Evolutionary conservation across 2,329 filamentous ascomycete species (phyloP).

Genomic region (Hansfordia pulvinata): DNA sequence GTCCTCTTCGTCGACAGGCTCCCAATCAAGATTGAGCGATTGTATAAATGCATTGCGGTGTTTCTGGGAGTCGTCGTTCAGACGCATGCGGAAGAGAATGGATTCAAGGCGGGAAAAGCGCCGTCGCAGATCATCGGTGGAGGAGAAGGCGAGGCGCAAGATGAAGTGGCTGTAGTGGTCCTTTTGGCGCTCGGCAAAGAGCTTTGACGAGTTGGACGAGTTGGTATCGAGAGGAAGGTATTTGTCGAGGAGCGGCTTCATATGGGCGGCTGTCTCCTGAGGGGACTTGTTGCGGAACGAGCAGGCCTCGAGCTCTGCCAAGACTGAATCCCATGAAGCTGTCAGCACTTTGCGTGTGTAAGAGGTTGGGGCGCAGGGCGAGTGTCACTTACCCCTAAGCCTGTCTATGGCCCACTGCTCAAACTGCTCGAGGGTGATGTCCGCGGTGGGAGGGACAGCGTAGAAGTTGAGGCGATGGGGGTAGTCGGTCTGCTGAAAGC

Average conservation of each 20-base stretch:
- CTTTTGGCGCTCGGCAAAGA: slow-evolving; percentile 69
- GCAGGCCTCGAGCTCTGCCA: slow-evolving; percentile 84
- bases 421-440: slow-evolving; percentile 93
- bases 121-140: slow-evolving; percentile 77
- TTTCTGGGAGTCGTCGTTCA: slow-evolving; percentile 58
- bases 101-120: slow-evolving; percentile 81
- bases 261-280: slow-evolving; percentile 71
- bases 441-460: slow-evolving; percentile 70
- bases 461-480: slow-evolving; percentile 88
- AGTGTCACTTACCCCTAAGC: slow-evolving; percentile 48
- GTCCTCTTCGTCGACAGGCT: slow-evolving; percentile 68
- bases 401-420: slow-evolving; percentile 98
- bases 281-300: slow-evolving; percentile 82
- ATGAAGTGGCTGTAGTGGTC: slow-evolving; percentile 99
- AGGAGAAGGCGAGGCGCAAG: slow-evolving; percentile 79
- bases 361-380: neutral
- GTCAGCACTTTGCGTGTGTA: too few species aligned
- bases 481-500: slow-evolving; percentile 69
- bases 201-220: slow-evolving; percentile 23
- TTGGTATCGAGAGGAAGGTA: slow-evolving; percentile 17
- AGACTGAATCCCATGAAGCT: too few species aligned
- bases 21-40: slow-evolving; percentile 70
- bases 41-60: slow-evolving; percentile 69
- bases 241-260: slow-evolving; percentile 78
- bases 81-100: slow-evolving; percentile 74